phyloP scores from a whole-genome alignment of 305 asterid genomes.

The Fraxinus platypoda region DNA sequence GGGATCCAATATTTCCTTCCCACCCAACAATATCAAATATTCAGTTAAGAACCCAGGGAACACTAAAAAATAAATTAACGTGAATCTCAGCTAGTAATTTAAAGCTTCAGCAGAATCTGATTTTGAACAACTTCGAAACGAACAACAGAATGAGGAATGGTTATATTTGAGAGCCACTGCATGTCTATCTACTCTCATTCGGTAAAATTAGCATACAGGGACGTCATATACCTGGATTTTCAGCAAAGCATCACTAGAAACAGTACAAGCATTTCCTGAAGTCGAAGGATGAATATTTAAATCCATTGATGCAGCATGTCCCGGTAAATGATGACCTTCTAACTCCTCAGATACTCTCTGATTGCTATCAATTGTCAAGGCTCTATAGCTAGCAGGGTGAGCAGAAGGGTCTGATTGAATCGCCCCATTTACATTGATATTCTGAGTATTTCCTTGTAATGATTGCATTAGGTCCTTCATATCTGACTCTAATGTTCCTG shows the following conservation, averaged over 20 bases:
- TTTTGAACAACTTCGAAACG: conserved; percentile 6
- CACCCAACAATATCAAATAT: neutral
- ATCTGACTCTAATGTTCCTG: conserved; percentile 87
- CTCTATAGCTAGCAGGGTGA: conserved; percentile 29
- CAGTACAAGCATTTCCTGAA: conserved; percentile 38
- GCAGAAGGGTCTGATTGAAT: conserved; percentile 35
- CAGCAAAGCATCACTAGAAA: conserved; percentile 53
- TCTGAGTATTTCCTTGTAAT: conserved; percentile 51
- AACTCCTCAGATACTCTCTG: conserved; percentile 41
- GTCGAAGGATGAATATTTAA: conserved; percentile 35
- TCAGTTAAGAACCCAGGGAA: neutral
- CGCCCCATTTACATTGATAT: conserved; percentile 47
- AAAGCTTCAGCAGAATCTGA: neutral
- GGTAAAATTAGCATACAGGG: neutral
- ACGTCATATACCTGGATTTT: conserved; percentile 61
- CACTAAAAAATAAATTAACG: neutral
- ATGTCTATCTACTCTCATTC: neutral
- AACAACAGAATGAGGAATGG: neutral
- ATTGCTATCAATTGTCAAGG: conserved; percentile 30
- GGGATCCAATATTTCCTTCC: neutral
- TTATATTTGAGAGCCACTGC: neutral
- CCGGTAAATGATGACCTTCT: conserved; percentile 35
- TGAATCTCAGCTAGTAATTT: neutral
- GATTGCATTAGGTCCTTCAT: conserved; percentile 72
- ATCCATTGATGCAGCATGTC: conserved; percentile 36